phyloP scores from a whole-genome alignment of 2,329 filamentous ascomycete species.

The Xylaria sp. region DNA sequence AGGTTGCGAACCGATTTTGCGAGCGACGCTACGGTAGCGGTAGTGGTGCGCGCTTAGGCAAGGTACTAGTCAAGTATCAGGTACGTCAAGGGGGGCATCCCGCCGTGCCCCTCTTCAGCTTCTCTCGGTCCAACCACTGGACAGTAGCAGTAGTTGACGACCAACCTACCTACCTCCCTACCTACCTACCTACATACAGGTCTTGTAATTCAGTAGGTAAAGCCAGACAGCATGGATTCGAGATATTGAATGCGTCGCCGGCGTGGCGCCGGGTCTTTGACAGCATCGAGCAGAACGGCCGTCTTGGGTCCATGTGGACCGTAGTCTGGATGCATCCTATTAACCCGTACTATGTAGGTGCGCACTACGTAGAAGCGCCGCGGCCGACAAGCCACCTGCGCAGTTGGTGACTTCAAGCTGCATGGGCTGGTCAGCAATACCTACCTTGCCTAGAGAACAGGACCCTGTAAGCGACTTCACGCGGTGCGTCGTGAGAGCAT shows the following conservation, averaged over 20 bases:
- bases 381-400: neutral
- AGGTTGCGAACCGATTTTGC: too few relatives aligned
- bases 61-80: neutral
- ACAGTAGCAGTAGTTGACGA: too few relatives aligned
- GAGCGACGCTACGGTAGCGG: too few relatives aligned
- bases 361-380: neutral
- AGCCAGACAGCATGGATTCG: neutral
- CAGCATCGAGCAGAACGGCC: neutral
- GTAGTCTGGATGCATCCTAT: neutral
- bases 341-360: neutral
- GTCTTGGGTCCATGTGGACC: neutral
- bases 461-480: constrained; percentile 6
- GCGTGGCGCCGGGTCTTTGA: neutral
- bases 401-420: constrained; percentile 22
- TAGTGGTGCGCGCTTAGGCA: too few relatives aligned
- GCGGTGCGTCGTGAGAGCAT: constrained; percentile 22
- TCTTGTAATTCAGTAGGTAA: neutral
- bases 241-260: neutral
- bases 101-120: neutral
- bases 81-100: neutral
- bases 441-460: constrained; percentile 17
- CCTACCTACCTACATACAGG: neutral
- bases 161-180: too few relatives aligned
- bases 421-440: constrained; percentile 14
- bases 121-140: neutral